Evolutionary conservation across 2,329 filamentous ascomycete genomes (phyloP).

Genomic region (Thermothelomyces thermophilus): DNA sequence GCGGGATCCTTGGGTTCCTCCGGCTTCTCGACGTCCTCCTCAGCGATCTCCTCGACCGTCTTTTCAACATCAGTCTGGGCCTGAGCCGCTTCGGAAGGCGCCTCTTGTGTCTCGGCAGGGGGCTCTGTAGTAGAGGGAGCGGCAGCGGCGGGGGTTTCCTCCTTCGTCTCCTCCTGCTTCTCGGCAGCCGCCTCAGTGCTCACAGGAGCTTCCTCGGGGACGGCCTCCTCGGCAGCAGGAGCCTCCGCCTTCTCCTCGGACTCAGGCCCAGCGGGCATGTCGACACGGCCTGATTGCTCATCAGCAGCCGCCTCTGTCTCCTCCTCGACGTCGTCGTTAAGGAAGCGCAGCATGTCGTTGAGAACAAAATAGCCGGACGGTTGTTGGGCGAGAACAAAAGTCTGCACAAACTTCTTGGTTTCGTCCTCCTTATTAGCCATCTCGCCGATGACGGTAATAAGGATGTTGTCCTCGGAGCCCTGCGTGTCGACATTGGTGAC

Average conservation of each 20-base stretch:
- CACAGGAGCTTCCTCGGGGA: conserved; percentile 29
- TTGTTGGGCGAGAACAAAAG: conserved; percentile 93
- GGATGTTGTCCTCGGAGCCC: conserved; percentile 83
- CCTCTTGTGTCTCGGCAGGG: conserved; percentile 11
- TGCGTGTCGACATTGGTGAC: conserved; percentile 97
- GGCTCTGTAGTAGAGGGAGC: conserved; percentile 29
- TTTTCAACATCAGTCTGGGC: conserved; percentile 41
- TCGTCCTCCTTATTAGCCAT: conserved; percentile 90
- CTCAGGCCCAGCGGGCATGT: conserved; percentile 30
- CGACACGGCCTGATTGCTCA: conserved; percentile 28
- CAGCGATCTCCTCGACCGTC: conserved; percentile 45
- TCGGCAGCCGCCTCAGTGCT: conserved; percentile 58
- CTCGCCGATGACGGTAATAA: conserved; percentile 97
- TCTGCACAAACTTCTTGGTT: conserved; percentile 95
- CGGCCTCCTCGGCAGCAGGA: conserved; percentile 39
- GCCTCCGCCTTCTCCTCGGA: conserved; percentile 32
- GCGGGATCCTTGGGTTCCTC: conserved; percentile 62
- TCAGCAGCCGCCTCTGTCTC: conserved; percentile 31
- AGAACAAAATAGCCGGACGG: conserved; percentile 96
- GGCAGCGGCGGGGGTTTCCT: conserved; percentile 22
- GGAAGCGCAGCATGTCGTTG: conserved; percentile 95
- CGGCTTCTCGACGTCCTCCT: conserved; percentile 48
- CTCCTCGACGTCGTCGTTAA: conserved; percentile 79
- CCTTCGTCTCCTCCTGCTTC: conserved; percentile 61
- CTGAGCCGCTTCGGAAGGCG: conserved; percentile 31